Percentiles rank a stretch among this genome's conserved stretches.
phyloP scores from a whole-genome alignment of 495 filamentous ascomycete species.

The Aspergillus incahuasiensis region DNA sequence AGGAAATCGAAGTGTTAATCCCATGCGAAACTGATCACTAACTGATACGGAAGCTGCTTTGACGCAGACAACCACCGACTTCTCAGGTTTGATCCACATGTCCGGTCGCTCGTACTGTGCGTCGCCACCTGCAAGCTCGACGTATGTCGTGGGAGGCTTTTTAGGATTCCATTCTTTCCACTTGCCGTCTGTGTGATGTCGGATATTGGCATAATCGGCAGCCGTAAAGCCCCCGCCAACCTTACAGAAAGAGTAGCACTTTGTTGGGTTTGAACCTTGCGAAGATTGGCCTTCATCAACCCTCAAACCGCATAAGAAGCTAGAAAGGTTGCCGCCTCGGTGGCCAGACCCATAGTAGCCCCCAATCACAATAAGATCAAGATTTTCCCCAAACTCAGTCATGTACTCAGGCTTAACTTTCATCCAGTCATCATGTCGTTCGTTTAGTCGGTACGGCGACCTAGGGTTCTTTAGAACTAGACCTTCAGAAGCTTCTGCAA shows the following conservation, averaged over 20 bases:
- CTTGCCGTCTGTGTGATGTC: constrained; percentile 81
- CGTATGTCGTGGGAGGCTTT: constrained; percentile 70
- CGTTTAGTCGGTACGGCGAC: constrained; percentile 80
- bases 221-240: constrained; percentile 90
- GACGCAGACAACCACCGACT: constrained; percentile 80
- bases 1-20: constrained; percentile 82
- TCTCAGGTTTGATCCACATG: constrained; percentile 86
- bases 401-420: constrained; percentile 99
- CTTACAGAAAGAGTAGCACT: constrained; percentile 90
- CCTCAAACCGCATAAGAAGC: constrained; percentile 82
- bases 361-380: constrained; percentile 85
- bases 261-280: constrained; percentile 55
- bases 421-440: constrained; percentile 95
- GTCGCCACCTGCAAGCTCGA: constrained; percentile 76
- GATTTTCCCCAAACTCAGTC: constrained; percentile 89
- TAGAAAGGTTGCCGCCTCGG: constrained; percentile 76
- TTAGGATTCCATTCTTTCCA: constrained; percentile 83
- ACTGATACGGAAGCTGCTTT: constrained; percentile 79
- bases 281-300: constrained; percentile 59
- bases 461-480: constrained; percentile 92
- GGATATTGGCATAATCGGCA: constrained; percentile 75
- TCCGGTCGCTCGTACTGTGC: constrained; percentile 77
- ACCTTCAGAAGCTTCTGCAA: constrained; percentile 85
- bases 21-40: constrained; percentile 72
- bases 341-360: constrained; percentile 89